phyloP scores from a whole-genome alignment of 257 asterid species.

The Plantago ovata region DNA sequence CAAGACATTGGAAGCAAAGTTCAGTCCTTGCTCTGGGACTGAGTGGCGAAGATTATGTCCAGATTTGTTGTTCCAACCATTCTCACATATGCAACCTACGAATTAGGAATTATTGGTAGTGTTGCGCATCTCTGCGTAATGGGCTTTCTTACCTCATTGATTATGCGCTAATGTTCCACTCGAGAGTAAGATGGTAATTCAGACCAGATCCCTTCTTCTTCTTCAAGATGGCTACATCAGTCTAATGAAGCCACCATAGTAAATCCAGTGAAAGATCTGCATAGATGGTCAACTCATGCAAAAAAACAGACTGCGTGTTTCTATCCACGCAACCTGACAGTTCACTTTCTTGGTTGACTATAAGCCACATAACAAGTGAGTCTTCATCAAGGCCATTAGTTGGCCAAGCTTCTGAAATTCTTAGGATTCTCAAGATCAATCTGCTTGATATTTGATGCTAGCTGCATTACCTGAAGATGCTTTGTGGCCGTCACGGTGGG shows the following conservation, averaged over 20 bases:
- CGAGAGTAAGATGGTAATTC: constrained; percentile 30
- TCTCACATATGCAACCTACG: constrained; percentile 60
- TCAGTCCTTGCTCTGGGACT: constrained; percentile 43
- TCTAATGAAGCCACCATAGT: constrained; percentile 25
- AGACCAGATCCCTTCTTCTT: constrained; percentile 26
- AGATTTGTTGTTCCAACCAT: constrained; percentile 59
- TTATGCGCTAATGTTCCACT: constrained; percentile 36
- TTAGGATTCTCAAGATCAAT: constrained; percentile 58
- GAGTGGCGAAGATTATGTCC: constrained; percentile 46
- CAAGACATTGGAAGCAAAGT: constrained; percentile 43
- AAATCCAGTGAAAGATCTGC: constrained; percentile 16
- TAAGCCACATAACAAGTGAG: constrained; percentile 46
- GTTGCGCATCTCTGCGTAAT: constrained; percentile 47
- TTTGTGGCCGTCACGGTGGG: constrained; percentile 62
- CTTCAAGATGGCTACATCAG: constrained; percentile 25
- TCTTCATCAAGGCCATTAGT: constrained; percentile 56
- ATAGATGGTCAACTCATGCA: constrained; percentile 21
- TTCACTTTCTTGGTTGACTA: constrained; percentile 34
- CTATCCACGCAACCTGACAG: constrained; percentile 34
- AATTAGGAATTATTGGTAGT: constrained; percentile 58
- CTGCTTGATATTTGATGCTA: constrained; percentile 93
- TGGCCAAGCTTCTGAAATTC: constrained; percentile 63
- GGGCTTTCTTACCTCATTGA: constrained; percentile 40
- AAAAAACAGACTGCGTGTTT: constrained; percentile 30
- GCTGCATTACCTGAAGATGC: constrained; percentile 76